A percentile compares a stretch with the other conserved stretches of the same genome.
Conservation (phyloP, 345 rosid species). For the Eucalyptus victrix region DNA sequence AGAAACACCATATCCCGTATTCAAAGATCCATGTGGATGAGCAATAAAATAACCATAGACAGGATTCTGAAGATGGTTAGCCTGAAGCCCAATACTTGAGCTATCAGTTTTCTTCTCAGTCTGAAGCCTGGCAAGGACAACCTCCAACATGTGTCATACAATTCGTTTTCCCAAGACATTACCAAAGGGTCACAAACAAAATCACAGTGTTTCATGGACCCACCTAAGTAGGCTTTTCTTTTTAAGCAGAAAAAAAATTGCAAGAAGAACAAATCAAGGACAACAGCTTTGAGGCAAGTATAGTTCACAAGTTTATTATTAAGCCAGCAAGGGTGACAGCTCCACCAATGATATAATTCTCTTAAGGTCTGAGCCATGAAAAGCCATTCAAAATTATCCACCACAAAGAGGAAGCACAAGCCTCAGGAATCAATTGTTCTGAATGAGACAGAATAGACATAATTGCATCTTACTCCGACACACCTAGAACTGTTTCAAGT, state of each 20-base stretch:
- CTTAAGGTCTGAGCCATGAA: not conserved
- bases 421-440: not conserved
- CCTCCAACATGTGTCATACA: constrained; percentile 73
- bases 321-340: not conserved
- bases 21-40: constrained; percentile 37
- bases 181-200: not conserved
- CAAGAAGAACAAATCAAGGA: not conserved
- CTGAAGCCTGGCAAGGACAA: constrained; percentile 93
- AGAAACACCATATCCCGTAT: constrained; percentile 59
- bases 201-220: not conserved
- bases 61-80: constrained; percentile 28
- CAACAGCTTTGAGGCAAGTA: not conserved
- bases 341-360: not conserved
- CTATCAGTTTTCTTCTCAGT: constrained; percentile 62
- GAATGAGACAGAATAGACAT: not conserved
- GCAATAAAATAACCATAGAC: constrained; percentile 70
- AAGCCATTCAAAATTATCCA: not conserved
- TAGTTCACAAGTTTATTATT: not conserved
- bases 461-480: not conserved
- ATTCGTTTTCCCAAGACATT: not conserved
- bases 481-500: not conserved
- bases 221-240: not conserved
- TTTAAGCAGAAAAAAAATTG: not conserved
- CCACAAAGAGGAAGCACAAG: not conserved
- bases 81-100: constrained; percentile 35